These are phyloP conservation scores for Dendrobium huoshanense DNA, from an alignment of 106 monocot genomes.

Conservation along the genomic window DNA sequence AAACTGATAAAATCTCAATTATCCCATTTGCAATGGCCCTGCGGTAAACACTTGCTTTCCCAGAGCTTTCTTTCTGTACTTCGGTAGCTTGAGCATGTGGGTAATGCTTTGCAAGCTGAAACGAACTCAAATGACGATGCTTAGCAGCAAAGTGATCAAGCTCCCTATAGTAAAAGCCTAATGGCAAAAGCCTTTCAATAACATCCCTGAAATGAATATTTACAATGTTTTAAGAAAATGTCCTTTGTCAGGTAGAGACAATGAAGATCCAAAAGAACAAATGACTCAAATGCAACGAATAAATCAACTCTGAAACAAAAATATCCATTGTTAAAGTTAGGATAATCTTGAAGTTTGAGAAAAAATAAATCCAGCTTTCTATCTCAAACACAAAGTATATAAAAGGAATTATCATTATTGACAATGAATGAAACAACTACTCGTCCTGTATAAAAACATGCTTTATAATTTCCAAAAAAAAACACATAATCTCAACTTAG, in stretches of 20 bases:
- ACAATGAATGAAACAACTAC: background rate
- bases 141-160: constrained; percentile 69
- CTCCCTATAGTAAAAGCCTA: constrained; percentile 94
- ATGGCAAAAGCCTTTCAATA: constrained; percentile 69
- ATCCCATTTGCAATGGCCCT: constrained; percentile 96
- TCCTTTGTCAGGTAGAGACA: background rate
- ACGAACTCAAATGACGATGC: constrained; percentile 66
- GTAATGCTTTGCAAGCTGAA: constrained; percentile 18
- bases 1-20: constrained; percentile 86
- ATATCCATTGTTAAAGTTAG: background rate
- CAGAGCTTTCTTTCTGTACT: constrained; percentile 20
- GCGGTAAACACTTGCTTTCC: constrained; percentile 57
- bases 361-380: background rate
- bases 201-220: constrained; percentile 44
- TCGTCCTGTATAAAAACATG: background rate
- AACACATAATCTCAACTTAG: background rate
- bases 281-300: background rate
- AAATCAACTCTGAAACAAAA: background rate
- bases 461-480: background rate
- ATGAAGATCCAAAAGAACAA: background rate
- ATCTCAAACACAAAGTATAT: background rate
- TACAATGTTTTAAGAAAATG: constrained; percentile 3
- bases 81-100: constrained; percentile 7
- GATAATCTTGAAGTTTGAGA: background rate
- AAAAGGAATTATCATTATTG: background rate